Conservation (phyloP, 176 grass and related monocot species). For the Musa troglodytarum region DNA sequence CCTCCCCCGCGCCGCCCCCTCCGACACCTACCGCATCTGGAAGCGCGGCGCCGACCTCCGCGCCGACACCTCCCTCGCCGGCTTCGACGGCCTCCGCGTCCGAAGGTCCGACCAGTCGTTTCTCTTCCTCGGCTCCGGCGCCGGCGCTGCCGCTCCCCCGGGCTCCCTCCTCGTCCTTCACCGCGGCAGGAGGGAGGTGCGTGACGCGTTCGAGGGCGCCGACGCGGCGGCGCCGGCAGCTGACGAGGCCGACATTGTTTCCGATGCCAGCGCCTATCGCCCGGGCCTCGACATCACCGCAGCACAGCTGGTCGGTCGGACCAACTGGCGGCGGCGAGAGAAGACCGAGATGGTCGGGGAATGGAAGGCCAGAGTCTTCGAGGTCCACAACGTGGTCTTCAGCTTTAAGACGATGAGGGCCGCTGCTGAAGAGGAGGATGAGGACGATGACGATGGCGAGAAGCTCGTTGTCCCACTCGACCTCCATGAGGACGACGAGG, state of each 20-base stretch:
- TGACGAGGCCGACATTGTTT: slow-evolving; percentile 52
- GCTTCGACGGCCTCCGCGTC: slow-evolving; percentile 79
- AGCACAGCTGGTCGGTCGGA: slow-evolving; percentile 63
- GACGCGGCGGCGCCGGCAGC: slow-evolving; percentile 25
- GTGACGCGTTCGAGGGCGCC: slow-evolving; percentile 71
- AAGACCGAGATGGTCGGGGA: slow-evolving; percentile 86
- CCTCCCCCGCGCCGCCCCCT: slow-evolving; percentile 69
- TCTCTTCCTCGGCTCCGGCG: slow-evolving; percentile 71
- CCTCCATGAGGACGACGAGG: slow-evolving; percentile 78
- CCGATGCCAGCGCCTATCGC: slow-evolving; percentile 66
- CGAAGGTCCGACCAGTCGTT: slow-evolving; percentile 76
- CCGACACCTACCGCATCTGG: slow-evolving; percentile 91
- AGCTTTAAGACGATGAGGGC: slow-evolving; percentile 85
- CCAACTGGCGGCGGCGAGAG: slow-evolving; percentile 84
- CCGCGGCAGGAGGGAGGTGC: slow-evolving; percentile 65
- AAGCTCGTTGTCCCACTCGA: slow-evolving; percentile 55
- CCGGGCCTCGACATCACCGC: slow-evolving; percentile 76
- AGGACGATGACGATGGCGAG: slow-evolving; percentile 41
- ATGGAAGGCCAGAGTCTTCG: slow-evolving; percentile 83
- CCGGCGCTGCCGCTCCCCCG: slow-evolving; percentile 37
- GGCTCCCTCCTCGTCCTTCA: slow-evolving; percentile 90
- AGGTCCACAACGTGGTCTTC: slow-evolving; percentile 90
- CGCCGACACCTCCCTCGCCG: slow-evolving; percentile 81
- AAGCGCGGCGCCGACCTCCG: slow-evolving; percentile 72
- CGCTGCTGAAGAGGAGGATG: slow-evolving; percentile 15